Evolutionary conservation across 2,329 filamentous ascomycete genomes (phyloP), one percentile per base, ranked within the genome.

Genomic region (Ophiognomonia clavigignenti-juglandacearum): DNA sequence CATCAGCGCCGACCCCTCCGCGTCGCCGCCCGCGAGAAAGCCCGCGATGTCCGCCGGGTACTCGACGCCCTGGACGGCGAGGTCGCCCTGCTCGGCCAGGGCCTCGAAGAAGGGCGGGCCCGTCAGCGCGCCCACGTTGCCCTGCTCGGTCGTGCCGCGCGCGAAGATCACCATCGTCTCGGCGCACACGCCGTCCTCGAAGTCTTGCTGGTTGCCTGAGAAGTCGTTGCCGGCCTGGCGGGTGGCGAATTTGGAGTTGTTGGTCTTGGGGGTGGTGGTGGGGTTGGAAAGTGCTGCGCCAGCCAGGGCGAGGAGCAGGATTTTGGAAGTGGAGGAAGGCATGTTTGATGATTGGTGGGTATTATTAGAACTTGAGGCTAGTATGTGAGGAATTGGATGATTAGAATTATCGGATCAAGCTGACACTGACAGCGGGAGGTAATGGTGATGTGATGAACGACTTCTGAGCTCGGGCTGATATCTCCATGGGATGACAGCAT

Each of bases 41-140:
- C 57, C 58, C 2, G 46, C 22, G 10, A 58, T 38, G 26, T 48
- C 46, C 9, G 60, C 60, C 1, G 49, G 22, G 40, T 61, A 62
- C 14, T 59, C 53, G 18, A 62, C 55, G 4, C 60, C 60, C 42
- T 61, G 57, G 4, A 61, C 53, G 13, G 54, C 55, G 11, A 60
- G n/a, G 20, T 45, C 53, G 2, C 34, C 24, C 3, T 42, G 38
- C 13, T 45, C 22, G 16, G 43, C 31, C 6, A 62, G 35, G 4
- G 57, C 57, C 10, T 52, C 36, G 39, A 58, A 48, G 32, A 61
- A 55, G 8, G 54, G 53, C 6, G 60, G 58, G 2, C 60, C 60
- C 23, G 53, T 52, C 4, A 60, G 26, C 23, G 47, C 42, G n/a
- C 59, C 59, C 13, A 61, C 43, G 42, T 60, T 61, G 9, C 58